These are phyloP conservation scores for Phaffomyces thermotolerans DNA, from an alignment of 805 yeast species.

Conservation along the genomic window DNA sequence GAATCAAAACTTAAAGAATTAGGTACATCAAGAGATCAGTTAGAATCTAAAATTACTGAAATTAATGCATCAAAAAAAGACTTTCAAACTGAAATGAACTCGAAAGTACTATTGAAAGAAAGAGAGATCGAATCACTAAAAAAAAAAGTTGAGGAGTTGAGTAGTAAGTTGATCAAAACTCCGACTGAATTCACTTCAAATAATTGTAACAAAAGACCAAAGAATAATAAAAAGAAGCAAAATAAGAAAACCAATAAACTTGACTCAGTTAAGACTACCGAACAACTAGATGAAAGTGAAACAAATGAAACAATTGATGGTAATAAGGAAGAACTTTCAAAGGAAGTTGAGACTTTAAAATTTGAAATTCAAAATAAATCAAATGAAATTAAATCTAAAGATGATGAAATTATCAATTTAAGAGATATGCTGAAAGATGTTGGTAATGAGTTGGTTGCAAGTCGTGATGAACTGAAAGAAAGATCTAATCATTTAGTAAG, in stretches of 20 bases:
- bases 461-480: conserved; percentile 51
- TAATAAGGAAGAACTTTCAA: not conserved
- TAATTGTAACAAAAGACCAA: not conserved
- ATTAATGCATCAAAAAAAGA: conserved; percentile 2
- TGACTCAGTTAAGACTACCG: conserved; percentile 20
- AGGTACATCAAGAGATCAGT: no score
- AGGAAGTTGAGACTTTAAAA: conserved; percentile 2
- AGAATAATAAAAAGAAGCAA: conserved; percentile 18
- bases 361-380: conserved; percentile 9
- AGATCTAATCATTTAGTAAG: conserved; percentile 7
- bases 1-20: not conserved
- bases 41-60: not conserved
- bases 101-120: no score
- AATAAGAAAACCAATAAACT: conserved; percentile 6
- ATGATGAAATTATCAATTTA: conserved; percentile 59
- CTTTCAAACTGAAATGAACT: conserved; percentile 1
- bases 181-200: not conserved
- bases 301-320: no score
- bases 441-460: conserved; percentile 73
- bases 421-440: conserved; percentile 71
- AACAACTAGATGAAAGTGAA: conserved; percentile 9
- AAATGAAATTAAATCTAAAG: conserved; percentile 31
- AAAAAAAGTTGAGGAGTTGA: conserved; percentile 1
- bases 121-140: not conserved
- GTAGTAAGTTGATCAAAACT: conserved; percentile 10